A percentile compares a stretch with the other conserved stretches of the same genome.
Conservation (phyloP, 2,329 filamentous ascomycete genomes). For the Huntiella decipiens region DNA sequence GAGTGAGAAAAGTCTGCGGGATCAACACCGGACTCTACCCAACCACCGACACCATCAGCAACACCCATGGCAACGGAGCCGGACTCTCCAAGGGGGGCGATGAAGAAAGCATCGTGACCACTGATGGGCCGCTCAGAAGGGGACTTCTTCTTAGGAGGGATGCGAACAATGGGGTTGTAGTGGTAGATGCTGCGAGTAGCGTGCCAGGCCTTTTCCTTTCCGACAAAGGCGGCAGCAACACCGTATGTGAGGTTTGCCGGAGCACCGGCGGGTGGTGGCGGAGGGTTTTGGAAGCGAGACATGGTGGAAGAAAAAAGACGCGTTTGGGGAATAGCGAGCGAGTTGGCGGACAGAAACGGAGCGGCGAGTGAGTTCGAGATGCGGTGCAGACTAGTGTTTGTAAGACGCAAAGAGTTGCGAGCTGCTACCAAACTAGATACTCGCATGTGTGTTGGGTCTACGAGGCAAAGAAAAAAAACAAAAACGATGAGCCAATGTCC, state of each 20-base stretch:
- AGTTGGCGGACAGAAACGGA: slow-evolving; percentile 1
- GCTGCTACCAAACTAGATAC: slow-evolving; percentile 10
- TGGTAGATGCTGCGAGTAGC: slow-evolving; percentile 51
- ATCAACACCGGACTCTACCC: slow-evolving; percentile 81
- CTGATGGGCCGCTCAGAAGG: slow-evolving; percentile 51
- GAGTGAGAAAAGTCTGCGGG: slow-evolving; percentile 90
- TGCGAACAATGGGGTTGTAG: slow-evolving; percentile 47
- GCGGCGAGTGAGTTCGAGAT: not conserved
- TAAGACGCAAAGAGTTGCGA: slow-evolving; percentile 12
- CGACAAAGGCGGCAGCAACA: slow-evolving; percentile 56
- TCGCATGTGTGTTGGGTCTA: slow-evolving; percentile 12
- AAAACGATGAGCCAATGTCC: slow-evolving; percentile 12
- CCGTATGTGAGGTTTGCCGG: slow-evolving; percentile 39
- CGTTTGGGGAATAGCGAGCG: not conserved
- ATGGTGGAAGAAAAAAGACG: slow-evolving; percentile 10
- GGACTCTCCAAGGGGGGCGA: slow-evolving; percentile 55
- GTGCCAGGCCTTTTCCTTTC: slow-evolving; percentile 50
- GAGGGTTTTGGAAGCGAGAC: slow-evolving; percentile 4
- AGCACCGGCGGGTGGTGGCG: not conserved
- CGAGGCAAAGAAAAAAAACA: slow-evolving; percentile 9
- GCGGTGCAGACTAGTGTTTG: slow-evolving; percentile 3
- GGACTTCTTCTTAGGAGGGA: slow-evolving; percentile 31
- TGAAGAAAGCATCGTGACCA: slow-evolving; percentile 94
- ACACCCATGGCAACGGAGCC: slow-evolving; percentile 67
- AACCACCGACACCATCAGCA: slow-evolving; percentile 88